Conservation (phyloP, 1,139 yeast species). For the Kurtzmaniella quercitrusa region DNA sequence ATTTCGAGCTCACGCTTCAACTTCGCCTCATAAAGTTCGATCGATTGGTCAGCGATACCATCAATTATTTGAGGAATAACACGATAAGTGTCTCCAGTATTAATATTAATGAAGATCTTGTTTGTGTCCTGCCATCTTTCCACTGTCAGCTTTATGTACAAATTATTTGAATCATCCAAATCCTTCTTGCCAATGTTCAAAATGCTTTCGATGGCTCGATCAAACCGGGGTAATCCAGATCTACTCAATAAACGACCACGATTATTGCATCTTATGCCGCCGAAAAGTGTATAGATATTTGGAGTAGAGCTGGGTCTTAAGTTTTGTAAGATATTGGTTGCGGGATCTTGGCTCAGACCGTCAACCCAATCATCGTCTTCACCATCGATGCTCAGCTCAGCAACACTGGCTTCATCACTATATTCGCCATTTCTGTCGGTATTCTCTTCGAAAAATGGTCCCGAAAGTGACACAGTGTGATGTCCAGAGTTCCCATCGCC, state of each 20-base stretch:
- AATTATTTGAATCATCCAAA: slow-evolving; percentile 12
- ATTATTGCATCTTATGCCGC: slow-evolving; percentile 17
- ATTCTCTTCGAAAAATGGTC: not conserved
- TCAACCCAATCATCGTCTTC: slow-evolving; percentile 12
- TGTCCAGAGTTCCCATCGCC: not conserved
- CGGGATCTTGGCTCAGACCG: not conserved
- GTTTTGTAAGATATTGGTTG: slow-evolving; percentile 5
- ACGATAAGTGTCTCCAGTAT: slow-evolving; percentile 36
- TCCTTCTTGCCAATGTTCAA: slow-evolving; percentile 15
- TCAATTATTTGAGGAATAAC: slow-evolving; percentile 51
- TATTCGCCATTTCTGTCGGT: slow-evolving; percentile 3
- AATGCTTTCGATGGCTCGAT: slow-evolving; percentile 26
- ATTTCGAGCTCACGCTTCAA: slow-evolving; percentile 25
- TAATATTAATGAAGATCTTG: slow-evolving; percentile 44
- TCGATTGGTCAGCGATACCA: slow-evolving; percentile 47
- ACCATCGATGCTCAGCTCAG: slow-evolving; percentile 18
- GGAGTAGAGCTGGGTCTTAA: slow-evolving; percentile 17
- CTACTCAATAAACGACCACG: slow-evolving; percentile 2
- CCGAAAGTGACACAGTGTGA: not conserved
- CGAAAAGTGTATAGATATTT: slow-evolving; percentile 21
- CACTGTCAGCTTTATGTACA: slow-evolving; percentile 50
- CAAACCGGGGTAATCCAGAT: slow-evolving; percentile 13
- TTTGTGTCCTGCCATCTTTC: slow-evolving; percentile 71
- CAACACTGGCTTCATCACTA: slow-evolving; percentile 9
- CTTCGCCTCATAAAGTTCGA: slow-evolving; percentile 23